phyloP scores from a whole-genome alignment of 176 grass and related monocot species.

The Microstegium vimineum region DNA sequence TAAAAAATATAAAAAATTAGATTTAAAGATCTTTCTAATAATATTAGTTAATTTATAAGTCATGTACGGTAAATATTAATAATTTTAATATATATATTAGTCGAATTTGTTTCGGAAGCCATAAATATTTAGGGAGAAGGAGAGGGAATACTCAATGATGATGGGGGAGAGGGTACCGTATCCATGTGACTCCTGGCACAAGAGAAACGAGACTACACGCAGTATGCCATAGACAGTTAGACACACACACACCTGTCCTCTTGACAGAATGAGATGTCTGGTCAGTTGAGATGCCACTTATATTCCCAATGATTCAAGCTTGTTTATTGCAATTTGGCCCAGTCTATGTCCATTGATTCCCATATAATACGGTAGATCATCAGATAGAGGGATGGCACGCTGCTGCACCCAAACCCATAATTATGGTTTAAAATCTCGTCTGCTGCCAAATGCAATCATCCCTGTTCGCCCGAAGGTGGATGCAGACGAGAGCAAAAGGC shows the following conservation, averaged over 20 bases:
- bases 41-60: too few species aligned
- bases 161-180: background rate
- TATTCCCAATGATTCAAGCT: background rate
- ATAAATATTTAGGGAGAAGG: too few species aligned
- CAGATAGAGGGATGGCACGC: background rate
- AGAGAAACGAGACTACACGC: background rate
- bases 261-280: background rate
- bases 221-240: background rate
- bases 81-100: too few species aligned
- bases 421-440: background rate
- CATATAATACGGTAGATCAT: too few species aligned
- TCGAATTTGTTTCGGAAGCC: too few species aligned
- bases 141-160: background rate
- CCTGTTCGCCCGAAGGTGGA: background rate
- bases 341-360: background rate
- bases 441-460: background rate
- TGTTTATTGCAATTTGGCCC: background rate
- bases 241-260: background rate
- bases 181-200: background rate
- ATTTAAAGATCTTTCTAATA: too few species aligned
- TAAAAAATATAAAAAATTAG: too few species aligned
- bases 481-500: background rate
- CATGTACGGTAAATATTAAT: too few species aligned
- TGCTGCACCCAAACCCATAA: too few species aligned
- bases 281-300: constrained; percentile 5